Evolutionary conservation across 352 stramenopile species (phyloP), one percentile per base, ranked within the genome.

Genomic region (Phytopythium cucurbitacearum): DNA sequence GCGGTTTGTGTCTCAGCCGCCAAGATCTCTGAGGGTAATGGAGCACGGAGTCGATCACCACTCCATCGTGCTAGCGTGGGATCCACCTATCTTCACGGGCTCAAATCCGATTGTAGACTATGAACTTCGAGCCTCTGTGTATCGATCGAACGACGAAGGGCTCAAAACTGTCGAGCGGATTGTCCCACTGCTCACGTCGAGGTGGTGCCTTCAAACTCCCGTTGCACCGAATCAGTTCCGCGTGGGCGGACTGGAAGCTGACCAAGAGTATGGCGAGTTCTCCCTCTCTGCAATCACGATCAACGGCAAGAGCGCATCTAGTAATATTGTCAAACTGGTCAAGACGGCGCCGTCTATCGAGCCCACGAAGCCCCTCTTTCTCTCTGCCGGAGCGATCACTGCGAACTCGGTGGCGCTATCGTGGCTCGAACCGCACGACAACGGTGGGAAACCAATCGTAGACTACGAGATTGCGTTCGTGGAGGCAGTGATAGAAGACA

Each of bases 71-170:
- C 53, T 89, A 39, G 32, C 60, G 48, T 91, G 78, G 78, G 74
- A 91, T 32, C 62, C 63, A 11, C 80, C 80, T 0, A 89, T 89
- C 50, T 89, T 91, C 56, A 91, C 78, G 1, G 78, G 76, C 3
- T 87, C 78, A 2, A 69, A 69, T 21, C 61, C 60, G 7, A 83
- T 91, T 59, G 64, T 85, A 38, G 80, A 91, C 51, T 89, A 85
- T 50, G 76, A 87, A 48, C 41, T 91, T 4, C 63, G n/a, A 0
- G 83, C 71, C 42, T 77, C 76, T 0, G 48, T 70, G 28, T 49
- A 56, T 3, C 53, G 34, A 35, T 38, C 34, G 2, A 52, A 7
- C 10, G 57, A 39, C 33, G 57, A 45, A 37, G 40, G 33, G 16
- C 9, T 33, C 36, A 42, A 53, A 32, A 33, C 38, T 0, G 39